phyloP scores from a whole-genome alignment of 257 asterid species.

The Solanum etuberosum region DNA sequence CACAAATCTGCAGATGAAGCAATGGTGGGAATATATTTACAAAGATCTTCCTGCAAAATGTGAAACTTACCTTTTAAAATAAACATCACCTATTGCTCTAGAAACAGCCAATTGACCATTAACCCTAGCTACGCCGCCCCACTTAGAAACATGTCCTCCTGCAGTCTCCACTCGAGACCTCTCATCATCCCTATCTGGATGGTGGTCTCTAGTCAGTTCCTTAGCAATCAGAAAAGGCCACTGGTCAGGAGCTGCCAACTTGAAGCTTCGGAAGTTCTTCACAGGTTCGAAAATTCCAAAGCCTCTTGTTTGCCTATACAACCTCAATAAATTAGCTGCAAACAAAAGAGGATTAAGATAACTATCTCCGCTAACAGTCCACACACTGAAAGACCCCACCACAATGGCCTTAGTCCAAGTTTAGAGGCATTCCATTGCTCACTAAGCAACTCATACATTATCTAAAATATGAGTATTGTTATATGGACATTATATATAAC shows the following conservation, averaged over 20 bases:
- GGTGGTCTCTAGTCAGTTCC: constrained; percentile 92
- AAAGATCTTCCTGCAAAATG: background rate
- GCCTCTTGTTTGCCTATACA: constrained; percentile 48
- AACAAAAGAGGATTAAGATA: constrained; percentile 15
- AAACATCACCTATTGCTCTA: constrained; percentile 84
- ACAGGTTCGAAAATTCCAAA: constrained; percentile 36
- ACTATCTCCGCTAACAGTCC: background rate
- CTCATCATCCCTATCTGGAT: constrained; percentile 93
- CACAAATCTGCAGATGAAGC: background rate
- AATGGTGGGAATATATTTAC: background rate
- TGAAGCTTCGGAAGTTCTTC: constrained; percentile 47
- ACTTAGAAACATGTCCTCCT: constrained; percentile 78
- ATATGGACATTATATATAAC: background rate
- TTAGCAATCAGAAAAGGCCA: constrained; percentile 59
- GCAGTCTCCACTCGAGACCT: constrained; percentile 76
- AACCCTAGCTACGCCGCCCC: constrained; percentile 94
- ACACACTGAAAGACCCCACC: background rate
- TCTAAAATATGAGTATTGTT: background rate
- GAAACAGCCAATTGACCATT: constrained; percentile 94
- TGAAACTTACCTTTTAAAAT: constrained; percentile 52
- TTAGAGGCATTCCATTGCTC: background rate
- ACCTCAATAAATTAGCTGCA: constrained; percentile 73
- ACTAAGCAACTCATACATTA: background rate
- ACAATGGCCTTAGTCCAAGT: background rate
- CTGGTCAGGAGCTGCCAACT: constrained; percentile 60